phyloP scores from a whole-genome alignment of 2,329 filamentous ascomycete species.

The Calonectria montana region DNA sequence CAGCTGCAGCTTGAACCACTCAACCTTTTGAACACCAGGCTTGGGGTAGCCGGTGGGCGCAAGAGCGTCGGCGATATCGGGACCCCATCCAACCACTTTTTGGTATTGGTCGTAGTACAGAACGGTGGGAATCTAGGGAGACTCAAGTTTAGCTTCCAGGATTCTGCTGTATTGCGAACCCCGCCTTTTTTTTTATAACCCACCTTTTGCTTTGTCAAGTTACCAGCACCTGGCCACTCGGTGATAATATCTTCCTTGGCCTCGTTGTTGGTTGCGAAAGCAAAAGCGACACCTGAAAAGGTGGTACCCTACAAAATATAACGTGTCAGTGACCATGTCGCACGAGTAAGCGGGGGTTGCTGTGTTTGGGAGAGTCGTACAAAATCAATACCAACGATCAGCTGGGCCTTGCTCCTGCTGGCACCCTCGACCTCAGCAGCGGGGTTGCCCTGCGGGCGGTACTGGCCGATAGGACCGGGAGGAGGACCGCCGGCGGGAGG shows the following conservation, averaged over 20 bases:
- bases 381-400: slow-evolving; percentile 99
- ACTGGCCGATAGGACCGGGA: slow-evolving; percentile 53
- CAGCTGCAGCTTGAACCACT: slow-evolving; percentile 99
- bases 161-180: neutral
- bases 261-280: slow-evolving; percentile 97
- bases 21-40: slow-evolving; percentile 96
- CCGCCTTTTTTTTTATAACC: slow-evolving; percentile 21
- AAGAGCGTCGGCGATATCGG: slow-evolving; percentile 96
- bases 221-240: slow-evolving; percentile 97
- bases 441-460: slow-evolving; percentile 56
- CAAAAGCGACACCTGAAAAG: slow-evolving; percentile 96
- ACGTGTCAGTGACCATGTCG: slow-evolving; percentile 25
- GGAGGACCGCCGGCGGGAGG: slow-evolving; percentile 54
- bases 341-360: neutral
- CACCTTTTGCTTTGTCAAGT: slow-evolving; percentile 99
- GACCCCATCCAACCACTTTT: slow-evolving; percentile 99
- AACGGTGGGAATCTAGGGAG: slow-evolving; percentile 89
- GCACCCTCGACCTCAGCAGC: slow-evolving; percentile 86
- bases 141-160: slow-evolving; percentile 25
- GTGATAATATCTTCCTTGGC: slow-evolving; percentile 99
- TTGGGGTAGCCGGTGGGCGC: slow-evolving; percentile 98
- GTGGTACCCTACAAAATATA: slow-evolving; percentile 81
- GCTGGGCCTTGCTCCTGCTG: slow-evolving; percentile 91
- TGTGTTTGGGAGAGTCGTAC: slow-evolving; percentile 63
- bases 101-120: slow-evolving; percentile 99